phyloP scores from a whole-genome alignment of 2,329 filamentous ascomycete genomes.

The Aspergillus chevalieri region DNA sequence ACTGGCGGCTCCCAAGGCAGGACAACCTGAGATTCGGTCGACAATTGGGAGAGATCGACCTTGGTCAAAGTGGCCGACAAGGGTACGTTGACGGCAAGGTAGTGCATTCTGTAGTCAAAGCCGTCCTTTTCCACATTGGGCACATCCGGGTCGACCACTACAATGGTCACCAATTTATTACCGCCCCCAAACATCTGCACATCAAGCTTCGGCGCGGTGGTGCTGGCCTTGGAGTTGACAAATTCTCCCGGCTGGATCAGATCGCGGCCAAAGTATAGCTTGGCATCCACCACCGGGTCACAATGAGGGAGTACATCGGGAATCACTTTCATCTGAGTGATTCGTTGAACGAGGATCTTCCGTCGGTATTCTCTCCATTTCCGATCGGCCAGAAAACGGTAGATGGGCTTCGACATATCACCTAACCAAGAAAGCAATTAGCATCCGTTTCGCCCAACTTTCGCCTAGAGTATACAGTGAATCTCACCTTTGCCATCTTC shows the following conservation, averaged over 20 bases:
- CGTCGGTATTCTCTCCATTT: conserved; percentile 85
- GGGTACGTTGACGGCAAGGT: conserved; percentile 69
- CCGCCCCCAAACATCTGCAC: conserved; percentile 82
- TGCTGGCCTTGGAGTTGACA: conserved; percentile 67
- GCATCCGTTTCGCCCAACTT: not conserved
- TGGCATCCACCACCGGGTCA: conserved; percentile 71
- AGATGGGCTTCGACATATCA: conserved; percentile 94
- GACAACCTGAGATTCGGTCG: conserved; percentile 59
- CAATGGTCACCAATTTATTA: conserved; percentile 74
- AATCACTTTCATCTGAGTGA: conserved; percentile 77
- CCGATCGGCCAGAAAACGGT: conserved; percentile 77
- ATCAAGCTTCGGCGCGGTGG: conserved; percentile 65
- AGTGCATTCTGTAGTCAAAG: conserved; percentile 81
- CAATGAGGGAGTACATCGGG: conserved; percentile 81
- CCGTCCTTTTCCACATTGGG: conserved; percentile 68
- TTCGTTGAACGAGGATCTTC: conserved; percentile 73
- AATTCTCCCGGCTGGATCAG: conserved; percentile 70
- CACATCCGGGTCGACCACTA: conserved; percentile 84
- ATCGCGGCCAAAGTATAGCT: conserved; percentile 68
- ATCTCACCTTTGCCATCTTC: conserved; percentile 76
- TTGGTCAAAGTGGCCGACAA: conserved; percentile 56
- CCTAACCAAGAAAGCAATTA: conserved; percentile 45
- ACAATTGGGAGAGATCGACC: conserved; percentile 60
- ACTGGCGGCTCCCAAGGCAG: conserved; percentile 78
- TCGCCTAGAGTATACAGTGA: not conserved